Base-by-base conservation (phyloP, 768 basidiomycete genomes). In the Rhizopogon vesiculosus region DNA sequence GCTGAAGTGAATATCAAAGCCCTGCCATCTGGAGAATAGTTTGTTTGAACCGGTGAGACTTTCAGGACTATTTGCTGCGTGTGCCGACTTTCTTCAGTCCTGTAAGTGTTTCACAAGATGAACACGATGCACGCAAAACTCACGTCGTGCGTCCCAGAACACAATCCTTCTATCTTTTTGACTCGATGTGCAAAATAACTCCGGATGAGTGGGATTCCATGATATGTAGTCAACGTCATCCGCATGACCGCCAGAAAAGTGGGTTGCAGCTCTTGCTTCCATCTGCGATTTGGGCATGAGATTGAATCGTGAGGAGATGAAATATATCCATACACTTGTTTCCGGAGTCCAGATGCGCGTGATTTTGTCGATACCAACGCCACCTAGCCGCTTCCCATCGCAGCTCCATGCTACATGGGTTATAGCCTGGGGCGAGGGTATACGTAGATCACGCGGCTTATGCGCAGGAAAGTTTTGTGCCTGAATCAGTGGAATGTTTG, bases 91-190 rank as follows among this genome's bases (percentile, higher is more conserved):
- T 90, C 89, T 91, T 68, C 42, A 56, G 51, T 38, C 29, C 25
- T 5, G 15, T 38, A 29, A 45, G 50, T 19, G 42, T 69, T 49
- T 62, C 59, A 18, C 18, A 45, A 9, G 35, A 33, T 16, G 28
- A 10, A 31, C 28, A 40, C 6, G 15, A 38, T 7, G 16, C 25
- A 43, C 8, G 42, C 3, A 2, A 19, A 49, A 72, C 83, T 59
- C 72, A 92, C 90, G 89, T 68, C 90, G 76, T 16, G 88, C 87
- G 66, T 93, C 90, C 89, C 90, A 93, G 63, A 91, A 91, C 2
- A 87, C 85, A 28, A 92, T 78, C 25, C 82, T 76, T 59, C 84
- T 76, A 61, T 93, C 90, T 62, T 81, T 86, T 64, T 85, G 83
- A 61, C 89, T 85, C 15, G 88, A 89, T 0, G 90, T 85, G 57